Evolutionary conservation across 345 rosid species (phyloP), one percentile per base, ranked within the genome.

Genomic region (Ricinus communis): DNA sequence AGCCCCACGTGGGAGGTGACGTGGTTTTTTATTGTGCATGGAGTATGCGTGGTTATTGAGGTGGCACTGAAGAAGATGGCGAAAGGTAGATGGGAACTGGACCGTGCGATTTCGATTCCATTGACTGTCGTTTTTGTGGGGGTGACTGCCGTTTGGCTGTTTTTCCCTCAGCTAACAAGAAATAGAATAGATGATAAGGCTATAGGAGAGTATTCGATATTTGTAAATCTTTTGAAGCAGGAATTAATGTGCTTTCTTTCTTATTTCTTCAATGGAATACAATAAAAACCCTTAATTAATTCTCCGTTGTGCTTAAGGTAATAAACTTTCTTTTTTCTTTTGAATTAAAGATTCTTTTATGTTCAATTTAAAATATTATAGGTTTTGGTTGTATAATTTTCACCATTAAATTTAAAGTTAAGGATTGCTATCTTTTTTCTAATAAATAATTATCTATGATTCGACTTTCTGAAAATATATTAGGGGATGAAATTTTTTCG

Each of bases 1-100:
- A 41, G 69, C 25, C 93, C 93, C 31, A 87, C 97, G 15, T 85
- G 97, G 93, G 92, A 91, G 83, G 83, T 91, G 57, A 85, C 90
- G 25, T 85, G 83, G 70, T 91, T 83, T 75, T 91, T 89, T 67
- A 33, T 85, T 60, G 57, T 91, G 5, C 93, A 88, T 25, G 93
- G 90, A 25, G 65, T 79, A 11, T 84, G 80, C 14, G 65, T 86
- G 70, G 79, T 62, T 0, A 6, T 69, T 1, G 96, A 93, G 85
- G 65, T 86, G 46, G 79, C 68, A 0, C 74, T 33, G 11, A 90
- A 90, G 82, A 78, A 41, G 51, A 28, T 7, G 41, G 28, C 68
- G 66, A 49, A 57, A 5, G 65, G 64, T 57, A 74, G 68, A 74
- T 84, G 83, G 71, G 62, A 47, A 74, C 41, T 81, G 53, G 79